Evolutionary conservation across 768 basidiomycete species (phyloP), one percentile per base, ranked within the genome.

Genomic region (Lentinula aciculospora): DNA sequence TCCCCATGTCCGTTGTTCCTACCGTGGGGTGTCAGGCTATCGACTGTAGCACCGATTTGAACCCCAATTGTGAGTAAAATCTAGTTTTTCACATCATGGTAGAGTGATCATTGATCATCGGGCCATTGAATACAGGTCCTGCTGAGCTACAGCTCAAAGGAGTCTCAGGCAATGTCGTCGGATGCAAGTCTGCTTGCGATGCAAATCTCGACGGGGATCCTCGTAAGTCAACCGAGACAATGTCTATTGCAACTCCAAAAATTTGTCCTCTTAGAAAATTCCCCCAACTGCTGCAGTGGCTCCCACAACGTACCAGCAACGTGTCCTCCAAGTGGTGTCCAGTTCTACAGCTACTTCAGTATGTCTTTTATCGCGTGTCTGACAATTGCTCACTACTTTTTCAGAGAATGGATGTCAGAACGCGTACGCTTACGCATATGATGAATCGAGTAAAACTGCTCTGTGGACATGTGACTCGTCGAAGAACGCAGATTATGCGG

Each of bases 341-440:
- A 56, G 19, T 74, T 72, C 63, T 82, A 82, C 67, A 66, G 60
- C 55, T 81, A 77, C 68, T 81, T 81, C 70, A 82, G 79, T 77
- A 44, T 49, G 71, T 67, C 7, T 49, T 23, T 27, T 23, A 12
- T 9, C 37, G 29, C 21, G 23, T 25, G 17, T 21, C 36, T 31
- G 21, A 15, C 25, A 12, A 29, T 6, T 21, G 21, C 25, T 36
- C 37, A 40, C 17, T 28, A 23, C 48, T 28, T 28, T 28, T 28
- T 19, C 37, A 74, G 72, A 75, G 64, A 40, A 39, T 28, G 69
- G 61, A 50, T 76, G 74, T 64, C 71, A 71, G 1, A 64, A 72
- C 44, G 58, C 74, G 0, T 78, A 78, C 56, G 76, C 68, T 0
- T 79, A 77, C 56, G 76, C 78, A 1, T 79, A 68, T 58, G 78